Evolutionary conservation across 1,284 basidiomycete species (phyloP).

Genomic region (Ceratobasidium theobromae): DNA sequence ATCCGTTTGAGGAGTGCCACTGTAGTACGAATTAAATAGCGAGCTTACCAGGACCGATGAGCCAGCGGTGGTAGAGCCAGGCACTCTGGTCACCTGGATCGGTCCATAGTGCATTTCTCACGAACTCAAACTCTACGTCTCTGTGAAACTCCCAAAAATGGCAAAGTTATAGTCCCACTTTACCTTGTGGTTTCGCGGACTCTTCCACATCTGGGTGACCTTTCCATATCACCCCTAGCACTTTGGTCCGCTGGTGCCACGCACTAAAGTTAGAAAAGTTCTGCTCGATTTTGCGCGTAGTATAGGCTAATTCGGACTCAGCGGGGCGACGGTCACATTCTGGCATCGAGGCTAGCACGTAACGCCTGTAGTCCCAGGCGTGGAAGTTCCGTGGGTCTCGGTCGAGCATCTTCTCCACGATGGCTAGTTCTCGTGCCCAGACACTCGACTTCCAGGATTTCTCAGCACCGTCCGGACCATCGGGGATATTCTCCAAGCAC

Average conservation of each 20-base stretch:
- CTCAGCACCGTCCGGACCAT: conserved; percentile 53
- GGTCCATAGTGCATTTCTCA: conserved; percentile 93
- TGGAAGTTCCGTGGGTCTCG: conserved; percentile 89
- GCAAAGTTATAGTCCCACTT: conserved; percentile 35
- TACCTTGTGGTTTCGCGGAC: conserved; percentile 66
- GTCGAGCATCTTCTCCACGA: conserved; percentile 88
- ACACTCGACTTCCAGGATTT: conserved; percentile 67
- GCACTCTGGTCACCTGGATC: conserved; percentile 96
- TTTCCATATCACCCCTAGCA: conserved; percentile 70
- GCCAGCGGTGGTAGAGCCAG: conserved; percentile 98
- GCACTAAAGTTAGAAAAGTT: conserved; percentile 99
- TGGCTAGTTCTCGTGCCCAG: conserved; percentile 81
- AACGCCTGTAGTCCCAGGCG: conserved; percentile 90
- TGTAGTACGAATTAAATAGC: too few relatives aligned
- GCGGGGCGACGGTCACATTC: conserved; percentile 48
- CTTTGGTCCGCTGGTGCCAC: conserved; percentile 95
- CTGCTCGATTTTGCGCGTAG: conserved; percentile 85
- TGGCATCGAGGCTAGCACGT: conserved; percentile 72
- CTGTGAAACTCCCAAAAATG: background rate
- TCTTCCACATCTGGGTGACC: conserved; percentile 53
- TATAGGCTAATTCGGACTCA: conserved; percentile 73
- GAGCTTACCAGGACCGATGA: too few relatives aligned
- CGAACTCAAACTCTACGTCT: conserved; percentile 89
- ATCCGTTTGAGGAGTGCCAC: too few relatives aligned
- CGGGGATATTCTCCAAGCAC: conserved; percentile 84